phyloP scores from a whole-genome alignment of 2,329 filamentous ascomycete genomes.

The Dactylonectria estremocensis region DNA sequence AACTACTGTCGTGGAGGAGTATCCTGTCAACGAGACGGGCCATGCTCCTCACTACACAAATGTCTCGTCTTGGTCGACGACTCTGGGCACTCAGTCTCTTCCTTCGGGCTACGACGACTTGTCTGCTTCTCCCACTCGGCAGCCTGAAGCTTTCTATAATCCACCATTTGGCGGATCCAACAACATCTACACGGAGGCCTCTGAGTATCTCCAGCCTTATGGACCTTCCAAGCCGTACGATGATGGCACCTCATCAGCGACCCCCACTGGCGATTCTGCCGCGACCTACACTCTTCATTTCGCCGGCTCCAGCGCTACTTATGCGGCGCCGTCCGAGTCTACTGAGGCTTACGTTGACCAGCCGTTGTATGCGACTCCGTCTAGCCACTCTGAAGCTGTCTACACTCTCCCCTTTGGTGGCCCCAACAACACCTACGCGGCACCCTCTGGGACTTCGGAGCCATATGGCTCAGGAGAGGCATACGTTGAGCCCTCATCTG shows the following conservation, averaged over 20 bases:
- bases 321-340: neutral
- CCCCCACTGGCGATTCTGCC: neutral
- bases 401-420: neutral
- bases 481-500: neutral
- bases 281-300: neutral
- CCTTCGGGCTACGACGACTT: slow-evolving; percentile 1
- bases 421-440: neutral
- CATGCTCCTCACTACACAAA: neutral
- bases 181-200: neutral
- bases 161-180: neutral
- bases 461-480: neutral
- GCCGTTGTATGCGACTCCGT: neutral
- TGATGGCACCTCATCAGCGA: neutral
- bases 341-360: slow-evolving; percentile 5
- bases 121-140: neutral
- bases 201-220: neutral
- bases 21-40: neutral
- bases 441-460: neutral
- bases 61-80: neutral
- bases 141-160: neutral
- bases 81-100: slow-evolving; percentile 5
- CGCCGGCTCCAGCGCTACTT: slow-evolving; percentile 2
- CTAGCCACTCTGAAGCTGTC: neutral
- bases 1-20: neutral
- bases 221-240: neutral